These are phyloP conservation scores for Scedosporium aurantiacum DNA, from an alignment of 2,329 filamentous ascomycete species.

Conservation along the genomic window DNA sequence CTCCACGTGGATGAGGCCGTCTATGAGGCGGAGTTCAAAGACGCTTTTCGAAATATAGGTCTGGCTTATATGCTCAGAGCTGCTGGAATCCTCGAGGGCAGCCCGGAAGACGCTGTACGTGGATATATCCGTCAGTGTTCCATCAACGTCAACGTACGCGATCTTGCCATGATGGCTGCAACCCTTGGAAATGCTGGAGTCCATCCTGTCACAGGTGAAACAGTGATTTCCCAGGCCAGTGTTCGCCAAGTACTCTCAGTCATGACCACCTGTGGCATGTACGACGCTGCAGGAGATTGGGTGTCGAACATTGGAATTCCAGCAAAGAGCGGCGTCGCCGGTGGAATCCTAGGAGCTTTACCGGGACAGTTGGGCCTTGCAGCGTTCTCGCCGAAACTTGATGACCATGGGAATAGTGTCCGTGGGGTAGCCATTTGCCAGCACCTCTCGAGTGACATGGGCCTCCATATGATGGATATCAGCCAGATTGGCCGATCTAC, in stretches of 20 bases:
- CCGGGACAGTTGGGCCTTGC: slow-evolving; percentile 22
- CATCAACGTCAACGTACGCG: slow-evolving; percentile 29
- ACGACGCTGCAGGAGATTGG: slow-evolving; percentile 28
- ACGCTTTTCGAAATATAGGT: slow-evolving; percentile 23
- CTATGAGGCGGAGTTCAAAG: slow-evolving; percentile 24
- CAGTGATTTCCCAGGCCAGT: slow-evolving; percentile 23
- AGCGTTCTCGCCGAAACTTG: slow-evolving; percentile 20
- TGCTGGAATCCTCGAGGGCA: slow-evolving; percentile 24
- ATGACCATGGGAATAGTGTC: slow-evolving; percentile 22
- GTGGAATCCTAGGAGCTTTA: slow-evolving; percentile 21
- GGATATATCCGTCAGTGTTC: slow-evolving; percentile 29
- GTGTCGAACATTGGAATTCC: slow-evolving; percentile 26
- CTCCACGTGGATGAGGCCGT: slow-evolving; percentile 25
- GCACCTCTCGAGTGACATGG: slow-evolving; percentile 20
- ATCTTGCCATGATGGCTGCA: slow-evolving; percentile 28
- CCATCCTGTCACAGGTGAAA: slow-evolving; percentile 21
- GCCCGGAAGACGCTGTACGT: slow-evolving; percentile 22
- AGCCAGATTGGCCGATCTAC: slow-evolving; percentile 20
- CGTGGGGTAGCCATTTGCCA: slow-evolving; percentile 21
- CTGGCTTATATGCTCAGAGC: slow-evolving; percentile 30
- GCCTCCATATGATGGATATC: slow-evolving; percentile 24
- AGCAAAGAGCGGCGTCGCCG: slow-evolving; percentile 24
- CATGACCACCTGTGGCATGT: slow-evolving; percentile 31
- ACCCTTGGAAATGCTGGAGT: slow-evolving; percentile 25
- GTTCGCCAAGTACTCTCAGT: slow-evolving; percentile 28